Evolutionary conservation across 2,329 filamentous ascomycete species (phyloP), one percentile per base, ranked within the genome.

Genomic region (Pseudogymnoascus sp.): DNA sequence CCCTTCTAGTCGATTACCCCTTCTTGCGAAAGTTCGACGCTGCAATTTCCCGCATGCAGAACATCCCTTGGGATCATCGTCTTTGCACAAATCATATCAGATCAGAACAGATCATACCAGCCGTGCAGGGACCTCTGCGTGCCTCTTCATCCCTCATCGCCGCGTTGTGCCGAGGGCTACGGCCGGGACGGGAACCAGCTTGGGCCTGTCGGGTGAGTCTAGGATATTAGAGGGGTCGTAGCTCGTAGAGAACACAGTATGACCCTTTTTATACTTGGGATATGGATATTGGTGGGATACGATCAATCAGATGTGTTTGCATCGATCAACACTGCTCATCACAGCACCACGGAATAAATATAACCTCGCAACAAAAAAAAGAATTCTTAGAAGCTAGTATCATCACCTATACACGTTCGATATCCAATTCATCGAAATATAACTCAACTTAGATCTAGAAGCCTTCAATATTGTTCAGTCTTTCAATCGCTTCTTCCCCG

Each of bases 31-130:
- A 57, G 26, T 34, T 26, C 47, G 47, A 57, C 47, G 26, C 26
- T 57, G 47, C 47, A 57, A 57, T 57, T 57, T 57, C 47, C 47
- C 47, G 16, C n/a, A 57, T 57, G 47, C 47, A 57, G 47, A n/a
- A 57, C 47, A 57, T 57, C 47, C 47, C 11, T 18, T 18, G 26
- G 3, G 47, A 18, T 34, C 47, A 34, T 3, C 47, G 26, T 34
- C 26, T 57, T 34, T 34, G 47, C 26, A 57, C 47, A 57, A 57
- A 57, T 57, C 47, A 34, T 18, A 57, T 31, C 47, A 57, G 47
- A 57, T 57, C 26, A 57, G 4, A 34, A 57, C 47, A 57, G 47
- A 57, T 57, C 47, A 57, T 57, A 18, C n/a, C 26, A 57, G 10
- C 2, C n/a, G 26, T 31, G 29, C 51, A 57, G 51, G 51, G 51